Evolutionary conservation across 1,284 basidiomycete species (phyloP), one percentile per base, ranked within the genome.

Genomic region (Cryptococcus sp.): DNA sequence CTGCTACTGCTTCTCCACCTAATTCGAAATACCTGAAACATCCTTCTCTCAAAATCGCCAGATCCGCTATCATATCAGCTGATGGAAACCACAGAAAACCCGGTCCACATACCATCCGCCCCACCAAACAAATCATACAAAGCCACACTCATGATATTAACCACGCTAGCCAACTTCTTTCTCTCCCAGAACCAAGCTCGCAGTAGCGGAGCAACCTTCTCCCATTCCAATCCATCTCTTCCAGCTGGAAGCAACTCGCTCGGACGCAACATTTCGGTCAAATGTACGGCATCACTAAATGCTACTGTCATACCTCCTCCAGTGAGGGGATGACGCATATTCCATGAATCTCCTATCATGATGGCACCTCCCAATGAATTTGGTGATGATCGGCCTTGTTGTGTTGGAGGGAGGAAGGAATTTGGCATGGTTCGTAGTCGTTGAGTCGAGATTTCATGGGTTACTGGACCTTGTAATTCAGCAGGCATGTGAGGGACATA

Each of bases 11-110:
- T 64, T 91, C 84, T 0, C 94, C 96, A 21, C 94, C 94, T 7
- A 83, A 81, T 71, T 97, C 90, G 68, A 99, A 97, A 77, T 98
- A 99, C 69, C 90, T 90, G 82, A 98, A 97, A 76, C 96, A 98
- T 0, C 94, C 94, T 34, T 84, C 85, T 55, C 90, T 82, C 13
- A 99, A 83, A 0, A 94, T 85, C n/a, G 80, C 83, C 7, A 98
- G 82, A 47, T 65, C 54, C 31, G 59, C 52, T 51, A 36, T 11
- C 16, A 9, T 7, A 36, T 52, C 44, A 55, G 54, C 43, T 14
- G n/a, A 19, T 4, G 31, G 23, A n/a, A 14, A 2, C 28, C 41
- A 32, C 34, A 36, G 34, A 36, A 10, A 36, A n/a, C 21, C 21
- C 16, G 14, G 4, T 18, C 37, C 37, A 40, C 37, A 47, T 60